These are phyloP conservation scores for Microdochium nivale DNA, from an alignment of 2,329 filamentous ascomycete species.

Conservation along the genomic window DNA sequence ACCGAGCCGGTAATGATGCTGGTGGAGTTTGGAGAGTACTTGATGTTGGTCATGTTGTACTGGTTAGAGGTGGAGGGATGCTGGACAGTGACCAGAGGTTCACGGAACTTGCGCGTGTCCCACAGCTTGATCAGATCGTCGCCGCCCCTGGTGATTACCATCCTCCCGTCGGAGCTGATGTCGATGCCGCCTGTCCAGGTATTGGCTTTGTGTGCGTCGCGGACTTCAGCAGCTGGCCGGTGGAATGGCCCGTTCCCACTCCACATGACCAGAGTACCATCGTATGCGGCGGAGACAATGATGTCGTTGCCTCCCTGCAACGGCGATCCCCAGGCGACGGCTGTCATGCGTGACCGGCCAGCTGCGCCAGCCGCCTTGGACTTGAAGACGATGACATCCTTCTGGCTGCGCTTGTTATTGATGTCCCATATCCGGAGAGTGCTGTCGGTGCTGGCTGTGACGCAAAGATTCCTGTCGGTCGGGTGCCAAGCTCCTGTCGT, in stretches of 20 bases:
- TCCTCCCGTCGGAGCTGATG: constrained; percentile 81
- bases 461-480: constrained; percentile 71
- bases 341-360: constrained; percentile 87
- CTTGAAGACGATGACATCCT: constrained; percentile 92
- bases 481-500: constrained; percentile 89
- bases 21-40: constrained; percentile 76
- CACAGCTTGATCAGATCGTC: constrained; percentile 92
- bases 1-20: constrained; percentile 85
- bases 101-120: constrained; percentile 94
- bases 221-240: constrained; percentile 73
- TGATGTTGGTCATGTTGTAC: constrained; percentile 79
- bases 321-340: constrained; percentile 76
- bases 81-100: constrained; percentile 69
- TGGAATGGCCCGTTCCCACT: constrained; percentile 78
- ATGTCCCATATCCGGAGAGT: constrained; percentile 96
- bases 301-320: constrained; percentile 70
- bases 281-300: constrained; percentile 73
- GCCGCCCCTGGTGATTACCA: constrained; percentile 84
- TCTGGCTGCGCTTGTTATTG: constrained; percentile 82
- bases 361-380: constrained; percentile 81
- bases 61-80: constrained; percentile 78
- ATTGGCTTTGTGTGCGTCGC: constrained; percentile 70
- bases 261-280: constrained; percentile 90
- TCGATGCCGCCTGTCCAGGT: constrained; percentile 92
- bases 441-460: constrained; percentile 90